Conservation (phyloP, 345 rosid genomes). For the Lepidium didymum region DNA sequence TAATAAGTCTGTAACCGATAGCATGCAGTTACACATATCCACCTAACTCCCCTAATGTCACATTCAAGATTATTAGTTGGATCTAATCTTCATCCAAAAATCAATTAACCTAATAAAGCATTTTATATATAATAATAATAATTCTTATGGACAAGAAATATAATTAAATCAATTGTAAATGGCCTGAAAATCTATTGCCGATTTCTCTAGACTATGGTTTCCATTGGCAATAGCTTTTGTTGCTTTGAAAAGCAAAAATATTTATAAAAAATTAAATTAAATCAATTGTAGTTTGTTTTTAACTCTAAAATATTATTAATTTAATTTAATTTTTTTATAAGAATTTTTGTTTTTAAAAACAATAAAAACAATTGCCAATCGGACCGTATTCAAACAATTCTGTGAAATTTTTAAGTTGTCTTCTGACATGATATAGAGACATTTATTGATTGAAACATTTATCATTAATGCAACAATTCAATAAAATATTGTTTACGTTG, state of each 20-base stretch:
- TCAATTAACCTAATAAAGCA: not conserved
- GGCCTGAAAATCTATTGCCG: not conserved
- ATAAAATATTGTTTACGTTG: not conserved
- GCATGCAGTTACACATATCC: constrained; percentile 10
- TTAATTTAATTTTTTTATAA: too few species aligned
- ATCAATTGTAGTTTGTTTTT: too few species aligned
- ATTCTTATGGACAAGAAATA: not conserved
- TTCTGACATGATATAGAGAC: not conserved
- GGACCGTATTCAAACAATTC: not conserved
- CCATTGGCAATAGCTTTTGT: too few species aligned
- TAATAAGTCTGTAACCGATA: not conserved
- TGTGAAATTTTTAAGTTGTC: not conserved
- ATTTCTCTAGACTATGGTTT: too few species aligned
- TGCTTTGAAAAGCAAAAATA: too few species aligned
- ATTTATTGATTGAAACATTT: not conserved
- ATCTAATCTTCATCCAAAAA: constrained; percentile 3
- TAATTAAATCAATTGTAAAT: not conserved
- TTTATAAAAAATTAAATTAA: too few species aligned
- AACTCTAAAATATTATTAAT: too few species aligned
- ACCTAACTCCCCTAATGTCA: constrained; percentile 14
- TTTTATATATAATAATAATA: not conserved
- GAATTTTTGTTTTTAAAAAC: too few species aligned
- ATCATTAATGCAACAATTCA: not conserved
- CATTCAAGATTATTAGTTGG: constrained; percentile 8
- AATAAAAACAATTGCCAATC: too few species aligned